Base-by-base conservation (phyloP, 75 land plant genomes). In the Sequoiadendron giganteum region DNA sequence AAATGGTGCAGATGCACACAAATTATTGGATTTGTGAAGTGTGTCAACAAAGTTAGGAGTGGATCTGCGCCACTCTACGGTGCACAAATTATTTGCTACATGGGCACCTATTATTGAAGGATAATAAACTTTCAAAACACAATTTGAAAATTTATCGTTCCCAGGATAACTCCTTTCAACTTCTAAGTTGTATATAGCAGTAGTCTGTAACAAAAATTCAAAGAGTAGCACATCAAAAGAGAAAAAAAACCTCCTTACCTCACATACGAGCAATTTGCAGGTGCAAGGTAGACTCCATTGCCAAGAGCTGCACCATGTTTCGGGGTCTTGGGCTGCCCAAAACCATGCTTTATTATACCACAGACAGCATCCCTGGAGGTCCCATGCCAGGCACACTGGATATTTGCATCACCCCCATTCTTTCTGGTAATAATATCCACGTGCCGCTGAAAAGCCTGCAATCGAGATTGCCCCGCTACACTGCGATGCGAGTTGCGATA, bases 51-150 rank as follows among this genome's bases (percentile, higher is more conserved):
- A 65, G 70, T 65, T 65, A 13, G 9, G 70, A 65, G 8, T 25
- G n/a, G n/a, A 25, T 25, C 70, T 65, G 70, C 65, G 7, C 25
- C 13, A 5, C 65, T 18, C 25, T 65, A 4, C 70, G 6, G n/a
- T 1, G 70, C n/a, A 28, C 8, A 65, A 5, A 65, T 25, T 6
- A 65, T 65, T 65, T 65, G 30, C n/a, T 65, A 28, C 10, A 65
- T 65, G 70, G 70, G 28, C 30, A 1, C 70, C 9, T 65, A 25
- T 8, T 25, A 65, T 65, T 52, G 55, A 10, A 58, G 30, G 70
- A 65, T 25, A 28, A 21, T 78, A 5, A 90, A 56, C 80, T 93
- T 90, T 78, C 91, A 93, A 0, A 90, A 91, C 43, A 90, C 95
- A 21, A 84, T 91, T 48, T 95, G 95, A 86, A 78, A 93, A 7